A percentile compares a stretch with the other conserved stretches of the same genome.
Evolutionary conservation across 2,329 filamentous ascomycete genomes (phyloP).

Genomic region (Hypoxylon sp.): DNA sequence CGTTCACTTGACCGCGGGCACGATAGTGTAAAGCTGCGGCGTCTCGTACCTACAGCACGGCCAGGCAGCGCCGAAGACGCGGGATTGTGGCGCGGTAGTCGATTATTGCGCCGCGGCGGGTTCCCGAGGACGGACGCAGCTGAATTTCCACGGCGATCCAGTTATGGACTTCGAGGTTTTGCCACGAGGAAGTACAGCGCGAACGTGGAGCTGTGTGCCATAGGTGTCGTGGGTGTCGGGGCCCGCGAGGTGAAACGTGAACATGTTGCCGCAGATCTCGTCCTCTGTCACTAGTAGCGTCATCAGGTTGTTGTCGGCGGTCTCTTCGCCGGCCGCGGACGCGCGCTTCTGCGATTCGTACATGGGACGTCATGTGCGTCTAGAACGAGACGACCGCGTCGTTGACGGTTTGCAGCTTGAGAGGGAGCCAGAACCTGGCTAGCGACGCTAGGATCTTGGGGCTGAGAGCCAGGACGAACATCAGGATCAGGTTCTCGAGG

Average conservation of each 20-base stretch:
- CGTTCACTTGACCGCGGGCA: slow-evolving; percentile 44
- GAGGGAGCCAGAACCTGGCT: slow-evolving; percentile 20
- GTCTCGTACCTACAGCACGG: slow-evolving; percentile 57
- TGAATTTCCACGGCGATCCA: slow-evolving; percentile 58
- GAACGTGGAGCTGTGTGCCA: slow-evolving; percentile 58
- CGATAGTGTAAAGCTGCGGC: slow-evolving; percentile 54
- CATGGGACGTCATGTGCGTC: slow-evolving; percentile 42
- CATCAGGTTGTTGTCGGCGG: slow-evolving; percentile 16
- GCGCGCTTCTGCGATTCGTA: slow-evolving; percentile 46
- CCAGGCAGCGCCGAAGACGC: slow-evolving; percentile 54
- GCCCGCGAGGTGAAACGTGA: slow-evolving; percentile 62
- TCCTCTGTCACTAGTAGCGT: slow-evolving; percentile 44
- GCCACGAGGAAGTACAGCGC: slow-evolving; percentile 57
- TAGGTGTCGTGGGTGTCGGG: slow-evolving; percentile 64
- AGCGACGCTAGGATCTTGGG: slow-evolving; percentile 35
- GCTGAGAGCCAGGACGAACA: slow-evolving; percentile 44
- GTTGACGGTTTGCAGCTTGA: slow-evolving; percentile 25
- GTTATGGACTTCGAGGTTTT: slow-evolving; percentile 57
- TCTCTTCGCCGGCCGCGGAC: slow-evolving; percentile 9
- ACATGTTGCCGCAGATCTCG: slow-evolving; percentile 63
- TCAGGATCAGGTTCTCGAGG: slow-evolving; percentile 45
- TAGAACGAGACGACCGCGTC: slow-evolving; percentile 41
- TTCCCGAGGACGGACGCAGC: slow-evolving; percentile 41
- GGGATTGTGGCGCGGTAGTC: slow-evolving; percentile 55
- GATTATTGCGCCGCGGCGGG: slow-evolving; percentile 45